Percentiles rank a stretch among this genome's conserved stretches.
These are phyloP conservation scores for Cyanidioschyzon merolae DNA, from an alignment of 23 red algal genomes.

Conservation along the genomic window DNA sequence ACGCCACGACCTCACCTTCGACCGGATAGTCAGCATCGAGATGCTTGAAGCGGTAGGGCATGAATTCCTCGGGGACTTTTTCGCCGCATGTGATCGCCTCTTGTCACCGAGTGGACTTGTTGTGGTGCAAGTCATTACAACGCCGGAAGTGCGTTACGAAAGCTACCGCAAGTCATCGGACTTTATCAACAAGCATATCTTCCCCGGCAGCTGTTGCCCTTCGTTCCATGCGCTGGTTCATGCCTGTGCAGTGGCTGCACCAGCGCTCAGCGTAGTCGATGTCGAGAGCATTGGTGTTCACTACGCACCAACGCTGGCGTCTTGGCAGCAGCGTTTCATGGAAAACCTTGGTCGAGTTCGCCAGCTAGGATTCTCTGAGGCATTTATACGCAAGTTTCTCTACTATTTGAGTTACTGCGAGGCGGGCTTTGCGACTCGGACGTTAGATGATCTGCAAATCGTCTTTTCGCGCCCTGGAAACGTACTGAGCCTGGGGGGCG, in stretches of 20 bases:
- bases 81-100: conserved; percentile 31
- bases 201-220: conserved; percentile 86
- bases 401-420: conserved; percentile 96
- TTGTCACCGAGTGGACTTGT: conserved; percentile 41
- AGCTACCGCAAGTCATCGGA: conserved; percentile 47
- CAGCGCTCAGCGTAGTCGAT: conserved; percentile 35
- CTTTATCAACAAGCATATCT: conserved; percentile 92
- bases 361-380: conserved; percentile 42
- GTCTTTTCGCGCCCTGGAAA: conserved; percentile 46
- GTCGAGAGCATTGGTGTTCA: conserved; percentile 74
- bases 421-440: conserved; percentile 84
- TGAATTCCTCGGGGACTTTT: conserved; percentile 67
- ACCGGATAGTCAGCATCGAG: conserved; percentile 84
- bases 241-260: conserved; percentile 21
- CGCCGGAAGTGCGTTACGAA: conserved; percentile 79
- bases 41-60: conserved; percentile 96
- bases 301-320: conserved; percentile 75
- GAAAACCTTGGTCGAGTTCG: conserved; percentile 14
- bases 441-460: conserved; percentile 51
- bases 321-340: conserved; percentile 47
- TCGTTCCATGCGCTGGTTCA: conserved; percentile 46
- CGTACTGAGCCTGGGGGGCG: background rate
- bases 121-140: conserved; percentile 82
- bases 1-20: conserved; percentile 28
- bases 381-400: conserved; percentile 72